These are phyloP conservation scores for Aspergillus sp. DNA, from an alignment of 2,329 filamentous ascomycete species.

Conservation along the genomic window DNA sequence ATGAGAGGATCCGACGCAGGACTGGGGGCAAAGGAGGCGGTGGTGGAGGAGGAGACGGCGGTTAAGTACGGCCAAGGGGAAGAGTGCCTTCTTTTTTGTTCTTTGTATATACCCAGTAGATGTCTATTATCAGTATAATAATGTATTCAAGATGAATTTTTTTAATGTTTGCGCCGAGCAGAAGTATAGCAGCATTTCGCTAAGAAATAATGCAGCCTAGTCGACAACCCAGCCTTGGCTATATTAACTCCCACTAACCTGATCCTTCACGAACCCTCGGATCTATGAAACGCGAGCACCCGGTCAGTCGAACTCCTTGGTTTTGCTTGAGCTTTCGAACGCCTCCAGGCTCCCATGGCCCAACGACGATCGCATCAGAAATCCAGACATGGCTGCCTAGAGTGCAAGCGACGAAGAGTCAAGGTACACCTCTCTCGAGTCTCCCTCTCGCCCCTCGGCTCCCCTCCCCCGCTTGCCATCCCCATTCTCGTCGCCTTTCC, in stretches of 20 bases:
- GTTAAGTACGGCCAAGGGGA: constrained; percentile 13
- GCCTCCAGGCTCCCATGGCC: constrained; percentile 29
- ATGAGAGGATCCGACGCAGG: constrained; percentile 31
- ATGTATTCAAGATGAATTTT: not conserved
- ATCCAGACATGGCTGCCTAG: constrained; percentile 40
- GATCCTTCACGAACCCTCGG: constrained; percentile 13
- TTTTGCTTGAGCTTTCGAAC: not conserved
- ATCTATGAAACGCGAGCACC: constrained; percentile 15
- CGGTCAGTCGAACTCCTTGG: constrained; percentile 3
- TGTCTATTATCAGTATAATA: not conserved
- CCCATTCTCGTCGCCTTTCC: constrained; percentile 1
- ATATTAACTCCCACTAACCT: constrained; percentile 20
- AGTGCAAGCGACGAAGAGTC: constrained; percentile 41
- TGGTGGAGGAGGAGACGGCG: constrained; percentile 21
- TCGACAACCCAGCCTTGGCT: constrained; percentile 18
- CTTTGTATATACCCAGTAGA: not conserved
- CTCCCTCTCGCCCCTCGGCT: not conserved
- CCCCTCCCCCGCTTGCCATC: not conserved
- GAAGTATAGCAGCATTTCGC: constrained; percentile 10
- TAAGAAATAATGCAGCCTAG: constrained; percentile 22
- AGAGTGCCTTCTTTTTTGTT: not conserved
- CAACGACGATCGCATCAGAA: constrained; percentile 42
- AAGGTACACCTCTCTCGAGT: constrained; percentile 23
- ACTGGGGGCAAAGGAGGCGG: constrained; percentile 10
- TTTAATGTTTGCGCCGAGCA: not conserved